Evolutionary conservation across 768 basidiomycete genomes (phyloP), one percentile per base, ranked within the genome.

Genomic region (Cyclocybe aegerita): DNA sequence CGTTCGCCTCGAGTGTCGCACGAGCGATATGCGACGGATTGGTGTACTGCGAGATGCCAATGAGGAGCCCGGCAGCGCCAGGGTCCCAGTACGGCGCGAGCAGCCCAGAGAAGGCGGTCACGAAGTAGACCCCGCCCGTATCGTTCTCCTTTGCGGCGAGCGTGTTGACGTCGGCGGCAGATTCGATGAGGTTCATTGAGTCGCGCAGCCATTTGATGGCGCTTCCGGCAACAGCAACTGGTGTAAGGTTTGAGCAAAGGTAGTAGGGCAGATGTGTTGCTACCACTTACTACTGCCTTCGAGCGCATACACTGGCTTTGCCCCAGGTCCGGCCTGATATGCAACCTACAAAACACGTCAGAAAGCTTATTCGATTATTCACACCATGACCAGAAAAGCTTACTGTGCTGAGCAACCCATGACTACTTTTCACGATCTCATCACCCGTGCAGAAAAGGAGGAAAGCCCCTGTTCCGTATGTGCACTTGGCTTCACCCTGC

Each of bases 61-160:
- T 93, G 39, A 97, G 74, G 36, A 90, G 67, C 0, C 93, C 93
- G 14, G 86, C 88, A 29, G 97, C 97, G 29, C 86, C 83, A 23
- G 93, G 83, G 67, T 99, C 97, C 97, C 97, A 98, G 71, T 93
- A 97, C 5, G 97, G 97, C 14, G 97, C 97, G 23, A 99, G 83
- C 17, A 99, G 78, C 48, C 97, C 97, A 36, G 88, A 88, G 74
- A 99, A 98, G 6, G 93, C 95, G 1, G 96, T 96, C 33, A 98
- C 96, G 61, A 98, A 99, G 73, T 91, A 98, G 30, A 97, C 78
- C 7, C 96, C 96, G 33, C 90, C 95, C 0, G 91, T 86, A 58
- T 86, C 82, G 4, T 80, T 70, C 41, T 86, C 93, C 33, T 83
- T 79, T 3, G 78, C 81, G 2, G 93, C 95, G 31, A 98, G 80